phyloP scores from a whole-genome alignment of 2,329 filamentous ascomycete species.

The Cladosporium sp. region DNA sequence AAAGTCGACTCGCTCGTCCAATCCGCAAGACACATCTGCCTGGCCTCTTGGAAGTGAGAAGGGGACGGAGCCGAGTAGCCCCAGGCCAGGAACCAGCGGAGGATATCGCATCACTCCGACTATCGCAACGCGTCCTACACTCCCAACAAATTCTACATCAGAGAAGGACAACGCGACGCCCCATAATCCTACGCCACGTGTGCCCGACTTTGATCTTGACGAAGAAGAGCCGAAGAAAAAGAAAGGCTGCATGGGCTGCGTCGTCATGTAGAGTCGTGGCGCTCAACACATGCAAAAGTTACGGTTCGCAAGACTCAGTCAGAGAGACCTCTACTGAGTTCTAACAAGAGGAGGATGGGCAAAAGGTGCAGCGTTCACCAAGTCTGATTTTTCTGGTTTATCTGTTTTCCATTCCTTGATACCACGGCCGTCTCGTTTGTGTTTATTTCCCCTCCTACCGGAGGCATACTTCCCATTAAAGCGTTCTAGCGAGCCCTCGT shows the following conservation, averaged over 20 bases:
- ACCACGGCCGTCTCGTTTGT: constrained; percentile 11
- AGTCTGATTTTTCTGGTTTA: neutral
- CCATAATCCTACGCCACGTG: constrained; percentile 44
- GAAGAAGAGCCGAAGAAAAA: constrained; percentile 48
- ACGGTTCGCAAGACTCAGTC: neutral
- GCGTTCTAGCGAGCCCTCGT: constrained; percentile 4
- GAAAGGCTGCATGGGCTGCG: constrained; percentile 64
- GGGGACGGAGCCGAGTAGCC: constrained; percentile 21
- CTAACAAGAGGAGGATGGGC: neutral
- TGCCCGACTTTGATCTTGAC: constrained; percentile 54
- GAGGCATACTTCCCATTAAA: too few relatives aligned
- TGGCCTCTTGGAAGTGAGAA: constrained; percentile 26
- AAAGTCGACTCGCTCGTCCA: constrained; percentile 3
- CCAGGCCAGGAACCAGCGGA: constrained; percentile 39
- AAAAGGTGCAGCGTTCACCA: neutral
- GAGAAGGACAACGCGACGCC: constrained; percentile 16
- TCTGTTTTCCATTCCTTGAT: neutral
- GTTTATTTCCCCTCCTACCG: neutral
- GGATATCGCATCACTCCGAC: constrained; percentile 47
- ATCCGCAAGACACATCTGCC: constrained; percentile 14
- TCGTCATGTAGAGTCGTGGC: constrained; percentile 62
- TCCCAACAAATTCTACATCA: constrained; percentile 19
- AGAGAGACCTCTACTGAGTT: too few relatives aligned
- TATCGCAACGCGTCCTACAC: constrained; percentile 27
- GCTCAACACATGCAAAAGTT: neutral